A percentile compares a stretch with the other conserved stretches of the same genome.
Conservation (phyloP, 2,329 filamentous ascomycete genomes). For the Cladosporium colombiae region DNA sequence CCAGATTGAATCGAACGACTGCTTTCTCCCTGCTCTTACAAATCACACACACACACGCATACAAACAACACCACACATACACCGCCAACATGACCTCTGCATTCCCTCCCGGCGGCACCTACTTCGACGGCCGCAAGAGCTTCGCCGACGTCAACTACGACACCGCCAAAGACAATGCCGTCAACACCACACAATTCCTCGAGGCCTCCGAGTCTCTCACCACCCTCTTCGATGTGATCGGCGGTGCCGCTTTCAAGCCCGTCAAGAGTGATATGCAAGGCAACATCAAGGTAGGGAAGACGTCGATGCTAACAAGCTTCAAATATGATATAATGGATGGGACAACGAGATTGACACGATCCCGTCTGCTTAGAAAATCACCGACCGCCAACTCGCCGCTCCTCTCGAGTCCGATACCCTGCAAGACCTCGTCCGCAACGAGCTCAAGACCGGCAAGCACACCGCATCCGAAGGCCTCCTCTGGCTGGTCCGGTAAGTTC, state of each 20-base stretch:
- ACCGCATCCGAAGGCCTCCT: conserved; percentile 83
- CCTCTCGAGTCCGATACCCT: conserved; percentile 79
- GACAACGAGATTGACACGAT: neutral
- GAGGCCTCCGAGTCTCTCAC: conserved; percentile 86
- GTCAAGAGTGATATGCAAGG: conserved; percentile 90
- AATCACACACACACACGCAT: neutral
- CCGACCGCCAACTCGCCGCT: conserved; percentile 75
- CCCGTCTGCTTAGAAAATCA: conserved; percentile 72
- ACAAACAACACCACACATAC: conserved; percentile 17
- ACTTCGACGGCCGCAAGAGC: conserved; percentile 83
- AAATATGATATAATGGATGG: neutral
- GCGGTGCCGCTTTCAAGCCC: conserved; percentile 75
- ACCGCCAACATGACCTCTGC: conserved; percentile 26
- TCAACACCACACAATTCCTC: conserved; percentile 84
- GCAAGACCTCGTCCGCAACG: conserved; percentile 81
- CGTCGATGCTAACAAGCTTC: neutral
- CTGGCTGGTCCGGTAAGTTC: conserved; percentile 81
- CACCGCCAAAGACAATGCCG: conserved; percentile 66
- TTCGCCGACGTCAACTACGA: conserved; percentile 82
- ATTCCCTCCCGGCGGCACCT: conserved; percentile 68
- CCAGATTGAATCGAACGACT: neutral
- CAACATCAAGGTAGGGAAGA: conserved; percentile 78
- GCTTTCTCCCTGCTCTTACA: neutral
- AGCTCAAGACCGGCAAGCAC: conserved; percentile 88
- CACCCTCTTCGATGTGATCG: conserved; percentile 73